phyloP scores from a whole-genome alignment of 1,284 basidiomycete species.

The Stygiomarasmius scandens region DNA sequence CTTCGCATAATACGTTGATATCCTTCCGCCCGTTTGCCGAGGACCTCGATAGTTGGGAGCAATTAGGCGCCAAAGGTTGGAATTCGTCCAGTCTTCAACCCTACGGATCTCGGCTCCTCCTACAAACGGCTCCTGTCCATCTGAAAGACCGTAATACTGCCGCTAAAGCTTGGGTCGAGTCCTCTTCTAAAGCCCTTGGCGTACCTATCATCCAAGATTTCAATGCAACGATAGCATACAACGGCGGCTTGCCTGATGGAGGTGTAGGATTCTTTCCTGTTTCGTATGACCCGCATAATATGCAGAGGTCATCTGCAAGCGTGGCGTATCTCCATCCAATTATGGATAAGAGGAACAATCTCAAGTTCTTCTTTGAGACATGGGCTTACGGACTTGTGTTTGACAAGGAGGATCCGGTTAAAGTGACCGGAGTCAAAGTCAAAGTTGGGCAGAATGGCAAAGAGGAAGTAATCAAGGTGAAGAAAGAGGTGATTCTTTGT shows the following conservation, averaged over 20 bases:
- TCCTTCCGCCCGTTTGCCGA: conserved; percentile 1
- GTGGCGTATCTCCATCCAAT: conserved; percentile 3
- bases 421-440: background rate
- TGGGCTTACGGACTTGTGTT: conserved; percentile 2
- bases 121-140: background rate
- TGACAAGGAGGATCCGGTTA: background rate
- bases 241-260: conserved; percentile 1
- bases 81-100: background rate
- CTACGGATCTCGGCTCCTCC: conserved; percentile 2
- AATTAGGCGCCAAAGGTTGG: background rate
- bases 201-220: conserved; percentile 2
- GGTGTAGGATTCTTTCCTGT: conserved; percentile 1
- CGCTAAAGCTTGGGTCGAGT: conserved; percentile 3
- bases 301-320: background rate
- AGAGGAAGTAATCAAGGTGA: background rate
- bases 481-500: conserved; percentile 7
- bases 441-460: background rate
- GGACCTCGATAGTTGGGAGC: background rate
- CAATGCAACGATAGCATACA: background rate
- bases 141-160: conserved; percentile 1
- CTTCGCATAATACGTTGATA: conserved; percentile 1
- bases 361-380: conserved; percentile 1
- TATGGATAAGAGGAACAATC: conserved; percentile 1
- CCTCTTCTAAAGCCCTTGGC: background rate
- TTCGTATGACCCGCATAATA: background rate